Evolutionary conservation across 306 rosid genomes (phyloP), one percentile per base, ranked within the genome.

Genomic region (Vigna nakashimae): DNA sequence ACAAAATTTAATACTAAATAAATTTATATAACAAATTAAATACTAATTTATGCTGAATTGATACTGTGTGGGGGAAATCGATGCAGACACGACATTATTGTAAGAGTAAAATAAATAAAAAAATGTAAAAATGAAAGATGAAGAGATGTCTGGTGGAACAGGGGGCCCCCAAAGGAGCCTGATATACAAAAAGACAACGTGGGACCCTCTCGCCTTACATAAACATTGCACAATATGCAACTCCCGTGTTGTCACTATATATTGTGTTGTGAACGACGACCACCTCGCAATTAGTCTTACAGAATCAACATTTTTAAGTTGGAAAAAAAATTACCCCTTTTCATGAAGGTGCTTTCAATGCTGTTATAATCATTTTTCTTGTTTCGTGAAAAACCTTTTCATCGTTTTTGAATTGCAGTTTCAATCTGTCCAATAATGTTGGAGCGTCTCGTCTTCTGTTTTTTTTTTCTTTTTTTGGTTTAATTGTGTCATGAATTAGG

Each of bases 231-330:
- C 71, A 65, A 62, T 71, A 52, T 76, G 80, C 74, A 51, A 51
- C 73, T 38, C 73, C 62, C 43, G 79, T 73, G 43, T 40, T 53
- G 79, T 80, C 84, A 64, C 83, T 53, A 58, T 72, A 42, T 76
- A 10, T 46, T 65, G 53, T 42, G 6, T 38, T 38, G 1, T 34
- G 6, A 34, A 34, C 0, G 9, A 38, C 6, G 9, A 38, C 43
- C 2, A 38, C 43, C 43, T 38, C 43, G 10, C 43, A 38, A 38
- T 38, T 38, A 38, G 10, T 9, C 43, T 38, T 7, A 38, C 40
- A 8, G 10, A 40, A 40, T 40, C 3, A 1, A 7, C 10, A 1
- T 38, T 38, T 8, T 38, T 8, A 40, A 40, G 45, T 40, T 7
- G 8, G 9, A 36, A 6, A 36, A 36, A 6, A 34, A 34, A 34